Evolutionary conservation across 768 basidiomycete species (phyloP).

Genomic region (Lentinula raphanica): DNA sequence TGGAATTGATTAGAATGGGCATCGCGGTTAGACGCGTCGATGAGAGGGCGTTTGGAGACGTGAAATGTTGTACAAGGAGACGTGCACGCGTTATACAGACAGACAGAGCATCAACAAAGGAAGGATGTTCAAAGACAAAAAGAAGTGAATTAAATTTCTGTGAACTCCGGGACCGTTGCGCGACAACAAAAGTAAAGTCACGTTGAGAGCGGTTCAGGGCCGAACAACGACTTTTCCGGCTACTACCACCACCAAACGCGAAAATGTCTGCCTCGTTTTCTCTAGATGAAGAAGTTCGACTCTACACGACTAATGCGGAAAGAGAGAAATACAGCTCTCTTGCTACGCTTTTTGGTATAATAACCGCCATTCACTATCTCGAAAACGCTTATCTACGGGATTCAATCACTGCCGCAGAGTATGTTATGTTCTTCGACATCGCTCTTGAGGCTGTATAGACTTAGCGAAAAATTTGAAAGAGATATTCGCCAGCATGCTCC

Average conservation of each 20-base stretch:
- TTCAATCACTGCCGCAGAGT: conserved; percentile 87
- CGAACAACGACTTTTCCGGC: background rate
- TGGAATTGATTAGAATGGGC: conserved; percentile 2
- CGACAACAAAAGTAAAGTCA: background rate
- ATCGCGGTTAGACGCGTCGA: background rate
- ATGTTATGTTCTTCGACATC: conserved; percentile 30
- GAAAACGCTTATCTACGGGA: conserved; percentile 95
- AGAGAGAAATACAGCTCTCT: conserved; percentile 84
- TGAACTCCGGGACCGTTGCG: background rate
- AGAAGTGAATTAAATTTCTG: background rate
- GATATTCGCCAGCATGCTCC: conserved; percentile 96
- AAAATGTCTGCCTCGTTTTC: conserved; percentile 40
- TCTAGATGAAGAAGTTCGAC: conserved; percentile 88
- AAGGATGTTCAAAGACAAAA: background rate
- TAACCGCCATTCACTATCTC: conserved; percentile 88
- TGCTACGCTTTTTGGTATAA: conserved; percentile 87
- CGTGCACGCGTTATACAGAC: background rate
- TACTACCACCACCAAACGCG: background rate
- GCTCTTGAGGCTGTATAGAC: conserved; percentile 15
- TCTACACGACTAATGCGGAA: conserved; percentile 84
- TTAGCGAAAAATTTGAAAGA: conserved; percentile 34
- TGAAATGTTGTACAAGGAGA: background rate
- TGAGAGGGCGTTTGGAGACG: background rate
- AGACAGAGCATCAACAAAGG: background rate
- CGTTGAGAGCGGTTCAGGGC: background rate